Evolutionary conservation across 148 eudicot species (phyloP).

Genomic region (Spergularia bocconei): DNA sequence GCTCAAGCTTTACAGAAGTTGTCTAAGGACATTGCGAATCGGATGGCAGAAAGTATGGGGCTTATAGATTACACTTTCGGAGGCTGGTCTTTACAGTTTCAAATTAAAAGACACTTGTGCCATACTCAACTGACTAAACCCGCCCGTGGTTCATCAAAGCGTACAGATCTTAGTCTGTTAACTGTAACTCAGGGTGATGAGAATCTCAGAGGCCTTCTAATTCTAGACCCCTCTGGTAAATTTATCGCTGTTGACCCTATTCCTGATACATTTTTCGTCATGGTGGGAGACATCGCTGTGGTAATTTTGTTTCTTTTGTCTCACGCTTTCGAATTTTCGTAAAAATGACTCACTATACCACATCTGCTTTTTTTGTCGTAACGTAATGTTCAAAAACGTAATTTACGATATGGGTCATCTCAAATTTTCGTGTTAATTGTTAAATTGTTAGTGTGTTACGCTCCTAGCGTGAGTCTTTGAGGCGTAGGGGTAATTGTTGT

Average conservation of each 20-base stretch:
- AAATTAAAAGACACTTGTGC: too few species aligned
- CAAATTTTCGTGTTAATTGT: background rate
- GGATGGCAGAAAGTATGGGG: slow-evolving; percentile 45
- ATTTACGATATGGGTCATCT: too few species aligned
- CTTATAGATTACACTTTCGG: slow-evolving; percentile 30
- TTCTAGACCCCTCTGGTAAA: slow-evolving; percentile 44
- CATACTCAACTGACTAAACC: too few species aligned
- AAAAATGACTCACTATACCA: too few species aligned
- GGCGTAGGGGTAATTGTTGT: too few species aligned
- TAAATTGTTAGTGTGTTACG: background rate
- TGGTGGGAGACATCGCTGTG: slow-evolving; percentile 58
- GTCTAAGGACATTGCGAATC: slow-evolving; percentile 35
- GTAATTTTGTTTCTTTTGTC: slow-evolving; percentile 30
- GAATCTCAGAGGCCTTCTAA: slow-evolving; percentile 62
- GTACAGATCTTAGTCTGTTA: slow-evolving; percentile 66
- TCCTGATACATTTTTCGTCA: slow-evolving; percentile 54
- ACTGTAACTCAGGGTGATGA: slow-evolving; percentile 77
- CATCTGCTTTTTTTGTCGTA: too few species aligned
- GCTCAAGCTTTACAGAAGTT: slow-evolving; percentile 48
- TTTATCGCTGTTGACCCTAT: slow-evolving; percentile 53
- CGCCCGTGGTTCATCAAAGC: slow-evolving; percentile 49
- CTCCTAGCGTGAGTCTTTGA: too few species aligned
- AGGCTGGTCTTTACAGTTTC: slow-evolving; percentile 52
- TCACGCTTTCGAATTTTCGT: too few species aligned
- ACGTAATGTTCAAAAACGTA: too few species aligned